Evolutionary conservation across 2,329 filamentous ascomycete genomes (phyloP), one percentile per base, ranked within the genome.

Genomic region (Aspergillus tanneri): DNA sequence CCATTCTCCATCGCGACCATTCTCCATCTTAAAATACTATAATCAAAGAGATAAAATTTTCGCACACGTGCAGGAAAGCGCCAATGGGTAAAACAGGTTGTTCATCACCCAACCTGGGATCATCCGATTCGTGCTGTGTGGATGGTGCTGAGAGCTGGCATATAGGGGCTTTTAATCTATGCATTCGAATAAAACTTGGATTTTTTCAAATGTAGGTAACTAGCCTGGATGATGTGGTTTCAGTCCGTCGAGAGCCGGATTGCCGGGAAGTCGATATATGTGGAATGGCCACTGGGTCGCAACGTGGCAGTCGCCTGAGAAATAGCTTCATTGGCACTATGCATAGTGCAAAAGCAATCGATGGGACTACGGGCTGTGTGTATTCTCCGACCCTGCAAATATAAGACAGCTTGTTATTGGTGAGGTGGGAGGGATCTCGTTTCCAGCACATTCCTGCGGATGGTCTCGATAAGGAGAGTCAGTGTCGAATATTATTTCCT

Each of bases 261-360:
- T 11, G 76, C 77, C 0, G 81, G 80, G 0, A 83, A 83, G 59
- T 57, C 66, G 0, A 71, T 79, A 0, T 85, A 70, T 47, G 71
- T 81, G 0, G 81, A 85, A 64, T 85, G 81, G 78, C 82, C 80
- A 5, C 66, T 84, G 0, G 78, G 77, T 0, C 64, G 75, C 11
- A 72, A 77, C 44, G 60, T 65, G 0, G 47, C 57, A 2, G 64
- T 72, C 1, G 77, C 73, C 0, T 55, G 59, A 12, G 73, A 77
- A 35, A 62, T 84, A 46, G 66, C 65, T 0, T 59, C 59, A 0
- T 48, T 70, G 1, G 73, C 69, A 57, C 50, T 2, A 43, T 65
- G 19, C 66, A 66, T 5, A 63, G 72, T 1, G 60, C 61, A 3
- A 64, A 63, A 24, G 75, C 71, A 2, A 62, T 80, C 3, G 72